Percentiles rank a stretch among this genome's conserved stretches.
These are phyloP conservation scores for Linnemannia elongata DNA, from an alignment of 192 early-diverging fungal genomes.

Conservation along the genomic window DNA sequence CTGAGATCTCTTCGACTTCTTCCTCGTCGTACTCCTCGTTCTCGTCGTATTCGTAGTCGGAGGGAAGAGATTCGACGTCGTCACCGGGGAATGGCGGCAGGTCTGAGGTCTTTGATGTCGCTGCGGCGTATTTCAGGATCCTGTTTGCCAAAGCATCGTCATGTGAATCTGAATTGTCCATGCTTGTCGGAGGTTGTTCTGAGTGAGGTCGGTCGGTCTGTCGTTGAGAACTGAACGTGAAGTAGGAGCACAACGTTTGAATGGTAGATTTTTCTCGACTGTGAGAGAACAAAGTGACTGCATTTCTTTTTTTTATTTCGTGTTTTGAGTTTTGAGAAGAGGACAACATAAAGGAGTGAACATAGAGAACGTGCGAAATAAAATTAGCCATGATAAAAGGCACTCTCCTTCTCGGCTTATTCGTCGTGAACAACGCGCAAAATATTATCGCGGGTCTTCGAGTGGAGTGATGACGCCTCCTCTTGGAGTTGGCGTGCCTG, in stretches of 20 bases:
- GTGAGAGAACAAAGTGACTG: no score
- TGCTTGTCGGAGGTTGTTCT: conserved; percentile 1
- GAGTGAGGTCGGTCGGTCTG: background rate
- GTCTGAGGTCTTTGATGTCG: conserved; percentile 25
- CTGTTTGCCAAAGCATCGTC: conserved; percentile 52
- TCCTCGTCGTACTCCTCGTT: conserved; percentile 62
- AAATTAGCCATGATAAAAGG: no score
- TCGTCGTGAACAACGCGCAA: background rate
- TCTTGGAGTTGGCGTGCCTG: conserved; percentile 12
- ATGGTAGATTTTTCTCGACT: no score
- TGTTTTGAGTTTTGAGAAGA: no score
- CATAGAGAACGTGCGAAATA: no score
- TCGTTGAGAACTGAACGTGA: no score
- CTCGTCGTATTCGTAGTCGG: conserved; percentile 66
- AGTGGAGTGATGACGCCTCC: conserved; percentile 7
- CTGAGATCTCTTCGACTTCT: conserved; percentile 66
- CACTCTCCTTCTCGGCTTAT: no score
- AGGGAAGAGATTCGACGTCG: conserved; percentile 64
- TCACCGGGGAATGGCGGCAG: conserved; percentile 64
- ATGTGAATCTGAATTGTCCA: conserved; percentile 39
- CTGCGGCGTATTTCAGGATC: conserved; percentile 52
- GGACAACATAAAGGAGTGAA: no score
- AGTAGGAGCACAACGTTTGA: no score
- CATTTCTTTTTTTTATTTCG: no score
- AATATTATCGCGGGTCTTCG: background rate